Evolutionary conservation across 495 filamentous ascomycete species (phyloP), one percentile per base, ranked within the genome.

Genomic region (Penicillium paradoxum): DNA sequence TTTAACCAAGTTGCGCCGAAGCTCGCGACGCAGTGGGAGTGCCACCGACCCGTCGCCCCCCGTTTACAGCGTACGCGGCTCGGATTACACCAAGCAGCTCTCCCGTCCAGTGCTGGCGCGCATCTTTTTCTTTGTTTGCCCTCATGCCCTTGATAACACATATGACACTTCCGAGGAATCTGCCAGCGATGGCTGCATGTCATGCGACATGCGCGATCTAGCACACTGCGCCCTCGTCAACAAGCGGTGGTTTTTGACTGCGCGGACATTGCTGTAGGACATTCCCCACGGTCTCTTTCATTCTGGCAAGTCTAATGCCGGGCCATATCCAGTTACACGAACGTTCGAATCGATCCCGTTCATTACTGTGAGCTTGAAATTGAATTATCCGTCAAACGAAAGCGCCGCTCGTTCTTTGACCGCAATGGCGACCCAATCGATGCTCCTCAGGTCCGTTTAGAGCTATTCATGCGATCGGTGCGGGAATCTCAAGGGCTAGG

Each of bases 311-410:
- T 27, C 30, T 54, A 15, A 49, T 36, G 4, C 19, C 40, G 34
- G 10, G n/a, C 14, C 38, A 17, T 14, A 44, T 47, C 21, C 55
- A 95, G 90, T 40, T 98, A 97, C 63, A 82, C 81, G 40, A 88
- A 90, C 68, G 84, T 98, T 55, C 88, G 92, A 27, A 92, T 98
- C 59, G 93, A 98, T 56, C 79, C 85, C 11, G 92, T 98, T 24
- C 93, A 98, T 66, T 97, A 95, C 70, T 97, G 93, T 73, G 83
- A 88, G 45, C 83, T 86, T 54, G 93, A 97, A 68, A 82, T 86
- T 45, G 73, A 87, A 54, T 79, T 96, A 14, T 79, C 85, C 43
- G 86, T 88, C 58, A 83, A 79, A 63, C 85, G 91, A 45, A 89
- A 87, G 53, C 83, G 85, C 19, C 81, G 84, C 50, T 87, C 87